Percentiles rank a stretch among this genome's conserved stretches.
Conservation (phyloP, 495 filamentous ascomycete species). For the Clohesyomyces aquaticus region DNA sequence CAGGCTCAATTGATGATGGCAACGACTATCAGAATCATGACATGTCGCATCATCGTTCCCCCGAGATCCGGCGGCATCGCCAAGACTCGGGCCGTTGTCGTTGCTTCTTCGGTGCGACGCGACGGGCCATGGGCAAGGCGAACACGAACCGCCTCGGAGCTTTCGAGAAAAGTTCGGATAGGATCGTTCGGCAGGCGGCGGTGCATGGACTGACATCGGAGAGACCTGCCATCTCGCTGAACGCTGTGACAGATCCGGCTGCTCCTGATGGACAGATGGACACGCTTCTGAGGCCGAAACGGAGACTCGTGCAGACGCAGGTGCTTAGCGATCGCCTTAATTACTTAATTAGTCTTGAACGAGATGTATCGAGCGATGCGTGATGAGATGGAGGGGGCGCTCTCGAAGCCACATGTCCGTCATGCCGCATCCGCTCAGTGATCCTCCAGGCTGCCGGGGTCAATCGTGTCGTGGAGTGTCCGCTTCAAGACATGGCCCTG, state of each 20-base stretch:
- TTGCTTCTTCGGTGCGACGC: neutral
- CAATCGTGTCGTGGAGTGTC: no score
- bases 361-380: no score
- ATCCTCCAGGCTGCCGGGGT: neutral
- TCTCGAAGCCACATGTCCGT: neutral
- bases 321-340: no score
- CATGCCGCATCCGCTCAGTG: neutral
- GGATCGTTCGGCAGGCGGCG: neutral
- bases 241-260: neutral
- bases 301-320: no score
- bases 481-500: no score
- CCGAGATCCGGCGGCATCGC: slow-evolving; percentile 16
- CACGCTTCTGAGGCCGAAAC: neutral
- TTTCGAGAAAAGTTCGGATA: neutral
- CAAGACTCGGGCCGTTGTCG: slow-evolving; percentile 6
- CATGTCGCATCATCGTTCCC: neutral
- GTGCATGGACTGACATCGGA: neutral
- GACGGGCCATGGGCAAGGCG: no score
- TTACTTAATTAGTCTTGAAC: no score
- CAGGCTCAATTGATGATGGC: neutral
- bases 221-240: neutral
- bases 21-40: neutral
- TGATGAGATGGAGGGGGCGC: neutral
- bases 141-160: neutral
- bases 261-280: neutral